These are phyloP conservation scores for Trypanosoma mega DNA, from an alignment of 208 protist species.

Conservation along the genomic window DNA sequence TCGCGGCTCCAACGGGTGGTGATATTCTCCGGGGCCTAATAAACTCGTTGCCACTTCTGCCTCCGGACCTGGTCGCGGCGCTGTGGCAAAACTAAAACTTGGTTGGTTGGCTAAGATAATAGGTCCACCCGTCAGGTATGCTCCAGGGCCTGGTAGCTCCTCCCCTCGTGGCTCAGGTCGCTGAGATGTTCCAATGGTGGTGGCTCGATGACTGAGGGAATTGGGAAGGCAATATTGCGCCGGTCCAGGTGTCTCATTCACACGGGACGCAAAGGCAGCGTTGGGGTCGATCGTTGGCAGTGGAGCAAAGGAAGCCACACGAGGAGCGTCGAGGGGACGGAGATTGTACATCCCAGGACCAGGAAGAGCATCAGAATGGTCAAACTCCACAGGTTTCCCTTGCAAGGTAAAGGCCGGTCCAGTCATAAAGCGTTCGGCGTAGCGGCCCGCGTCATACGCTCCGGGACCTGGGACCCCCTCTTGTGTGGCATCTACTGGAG, in stretches of 20 bases:
- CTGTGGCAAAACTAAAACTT: constrained; percentile 20
- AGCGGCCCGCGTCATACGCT: constrained; percentile 22
- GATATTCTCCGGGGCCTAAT: constrained; percentile 28
- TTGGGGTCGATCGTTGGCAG: constrained; percentile 17
- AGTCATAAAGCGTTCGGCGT: constrained; percentile 13
- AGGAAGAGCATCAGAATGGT: constrained; percentile 2
- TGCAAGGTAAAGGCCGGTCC: constrained; percentile 23
- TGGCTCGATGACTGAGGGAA: constrained; percentile 7
- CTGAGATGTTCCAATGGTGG: constrained; percentile 15
- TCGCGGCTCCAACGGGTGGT: constrained; percentile 22
- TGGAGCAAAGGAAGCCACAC: constrained; percentile 15
- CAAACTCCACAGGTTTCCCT: constrained; percentile 19
- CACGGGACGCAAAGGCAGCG: constrained; percentile 14
- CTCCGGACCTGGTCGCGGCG: constrained; percentile 7
- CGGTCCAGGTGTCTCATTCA: constrained; percentile 25
- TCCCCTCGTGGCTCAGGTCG: constrained; percentile 1
- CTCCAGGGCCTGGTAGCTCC: constrained; percentile 22
- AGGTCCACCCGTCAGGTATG: constrained; percentile 28
- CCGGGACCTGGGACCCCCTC: constrained; percentile 27
- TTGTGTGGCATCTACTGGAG: neutral
- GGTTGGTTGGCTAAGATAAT: constrained; percentile 17
- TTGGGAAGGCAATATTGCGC: constrained; percentile 17
- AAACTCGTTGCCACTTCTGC: neutral
- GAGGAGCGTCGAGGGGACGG: constrained; percentile 12
- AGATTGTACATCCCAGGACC: constrained; percentile 48